A percentile compares a stretch with the other conserved stretches of the same genome.
phyloP scores from a whole-genome alignment of 140 eudicot genomes.

The Ambrosia hybrid region DNA sequence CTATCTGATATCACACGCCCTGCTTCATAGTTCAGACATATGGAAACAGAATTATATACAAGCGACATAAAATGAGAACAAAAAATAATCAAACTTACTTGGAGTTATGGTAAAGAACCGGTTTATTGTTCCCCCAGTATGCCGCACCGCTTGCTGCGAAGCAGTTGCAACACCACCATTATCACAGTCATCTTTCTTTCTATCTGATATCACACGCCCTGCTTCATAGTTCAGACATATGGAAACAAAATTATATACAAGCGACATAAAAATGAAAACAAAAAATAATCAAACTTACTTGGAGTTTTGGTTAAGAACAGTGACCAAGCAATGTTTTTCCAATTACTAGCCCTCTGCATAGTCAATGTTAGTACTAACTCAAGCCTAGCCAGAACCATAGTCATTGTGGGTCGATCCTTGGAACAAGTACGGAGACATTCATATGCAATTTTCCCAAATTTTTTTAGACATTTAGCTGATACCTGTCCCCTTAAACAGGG shows the following conservation, averaged over 20 bases:
- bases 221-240: background rate
- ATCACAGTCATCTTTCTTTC: background rate
- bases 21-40: background rate
- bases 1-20: slow-evolving; percentile 4
- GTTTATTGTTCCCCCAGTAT: too few relatives aligned
- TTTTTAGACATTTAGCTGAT: slow-evolving; percentile 20
- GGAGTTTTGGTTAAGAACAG: slow-evolving; percentile 10
- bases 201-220: slow-evolving; percentile 10
- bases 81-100: slow-evolving; percentile 5
- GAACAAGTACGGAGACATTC: slow-evolving; percentile 25
- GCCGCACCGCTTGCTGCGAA: too few relatives aligned
- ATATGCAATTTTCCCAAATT: slow-evolving; percentile 30
- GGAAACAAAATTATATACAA: background rate
- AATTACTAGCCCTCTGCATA: slow-evolving; percentile 9
- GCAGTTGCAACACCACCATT: background rate
- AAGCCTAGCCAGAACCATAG: slow-evolving; percentile 27
- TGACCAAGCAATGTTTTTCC: slow-evolving; percentile 19
- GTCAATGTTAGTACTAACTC: slow-evolving; percentile 25
- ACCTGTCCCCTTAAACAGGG: slow-evolving; percentile 24
- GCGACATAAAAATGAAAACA: background rate
- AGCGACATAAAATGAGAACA: background rate
- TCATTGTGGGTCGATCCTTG: slow-evolving; percentile 38
- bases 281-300: slow-evolving; percentile 5
- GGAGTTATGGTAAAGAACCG: slow-evolving; percentile 6
- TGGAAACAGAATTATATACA: background rate